Evolutionary conservation across 2,329 filamentous ascomycete genomes (phyloP).

Genomic region (Neocucurbitaria cava): DNA sequence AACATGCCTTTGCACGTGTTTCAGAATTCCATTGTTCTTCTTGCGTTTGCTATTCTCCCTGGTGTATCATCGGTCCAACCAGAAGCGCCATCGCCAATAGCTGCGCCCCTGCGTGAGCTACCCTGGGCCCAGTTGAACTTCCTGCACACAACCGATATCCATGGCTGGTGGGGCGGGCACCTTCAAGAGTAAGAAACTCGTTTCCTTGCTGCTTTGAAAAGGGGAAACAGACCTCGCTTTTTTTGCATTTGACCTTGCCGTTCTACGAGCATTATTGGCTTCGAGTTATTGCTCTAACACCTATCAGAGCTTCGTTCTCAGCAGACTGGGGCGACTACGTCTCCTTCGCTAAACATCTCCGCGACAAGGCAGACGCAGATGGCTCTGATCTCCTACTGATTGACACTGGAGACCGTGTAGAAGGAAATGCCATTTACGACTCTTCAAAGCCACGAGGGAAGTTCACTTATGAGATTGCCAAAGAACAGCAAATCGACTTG

Average conservation of each 20-base stretch:
- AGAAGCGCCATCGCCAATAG: conserved; percentile 76
- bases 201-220: background rate
- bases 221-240: background rate
- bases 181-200: conserved; percentile 74
- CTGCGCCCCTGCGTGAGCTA: conserved; percentile 82
- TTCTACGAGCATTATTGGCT: background rate
- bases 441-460: conserved; percentile 84
- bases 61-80: conserved; percentile 71
- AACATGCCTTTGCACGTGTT: conserved; percentile 19
- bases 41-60: conserved; percentile 27
- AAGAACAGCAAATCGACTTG: conserved; percentile 81
- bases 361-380: conserved; percentile 75
- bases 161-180: conserved; percentile 95
- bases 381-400: conserved; percentile 89
- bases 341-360: conserved; percentile 87
- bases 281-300: conserved; percentile 7
- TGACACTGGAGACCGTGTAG: conserved; percentile 91
- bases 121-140: conserved; percentile 94
- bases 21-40: conserved; percentile 15
- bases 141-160: conserved; percentile 87
- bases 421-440: conserved; percentile 95
- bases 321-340: conserved; percentile 99
- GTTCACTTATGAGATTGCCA: conserved; percentile 87
- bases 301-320: conserved; percentile 78
- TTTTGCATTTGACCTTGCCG: background rate